These are phyloP conservation scores for Blastocystis sp. DNA, from an alignment of 352 stramenopile species.

Conservation along the genomic window DNA sequence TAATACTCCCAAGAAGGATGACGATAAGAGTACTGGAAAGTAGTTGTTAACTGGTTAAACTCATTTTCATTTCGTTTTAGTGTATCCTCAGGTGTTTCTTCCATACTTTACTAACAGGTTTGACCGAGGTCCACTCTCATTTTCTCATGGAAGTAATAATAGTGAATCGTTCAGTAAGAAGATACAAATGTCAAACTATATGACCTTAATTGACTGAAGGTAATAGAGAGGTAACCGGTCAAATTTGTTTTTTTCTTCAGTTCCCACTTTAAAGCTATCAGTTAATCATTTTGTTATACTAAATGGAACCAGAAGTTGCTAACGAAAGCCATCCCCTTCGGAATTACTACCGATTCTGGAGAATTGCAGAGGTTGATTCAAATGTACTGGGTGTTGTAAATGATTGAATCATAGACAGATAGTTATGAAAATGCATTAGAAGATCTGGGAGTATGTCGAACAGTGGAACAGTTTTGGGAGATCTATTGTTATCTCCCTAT, in stretches of 20 bases:
- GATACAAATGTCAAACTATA: too few relatives aligned
- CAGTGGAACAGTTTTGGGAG: slow-evolving; percentile 41
- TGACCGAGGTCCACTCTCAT: too few relatives aligned
- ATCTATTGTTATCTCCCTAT: slow-evolving; percentile 39
- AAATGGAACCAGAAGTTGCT: background rate
- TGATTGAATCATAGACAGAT: background rate
- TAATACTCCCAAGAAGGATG: slow-evolving; percentile 51
- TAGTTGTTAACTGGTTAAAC: background rate
- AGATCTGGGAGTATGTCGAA: slow-evolving; percentile 13
- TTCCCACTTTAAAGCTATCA: too few relatives aligned
- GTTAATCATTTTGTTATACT: background rate
- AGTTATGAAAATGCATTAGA: slow-evolving; percentile 24
- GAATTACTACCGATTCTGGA: slow-evolving; percentile 55
- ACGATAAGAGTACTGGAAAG: background rate
- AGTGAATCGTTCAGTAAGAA: too few relatives aligned
- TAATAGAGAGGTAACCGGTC: too few relatives aligned
- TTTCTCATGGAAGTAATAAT: too few relatives aligned
- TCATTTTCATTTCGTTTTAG: background rate
- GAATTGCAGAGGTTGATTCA: background rate
- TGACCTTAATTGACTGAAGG: too few relatives aligned
- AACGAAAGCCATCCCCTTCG: background rate
- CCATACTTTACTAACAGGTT: background rate
- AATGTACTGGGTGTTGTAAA: background rate
- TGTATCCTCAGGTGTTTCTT: background rate
- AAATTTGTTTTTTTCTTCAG: too few relatives aligned